These are phyloP conservation scores for Phytopythium boreale DNA, from an alignment of 352 stramenopile species.

Conservation along the genomic window DNA sequence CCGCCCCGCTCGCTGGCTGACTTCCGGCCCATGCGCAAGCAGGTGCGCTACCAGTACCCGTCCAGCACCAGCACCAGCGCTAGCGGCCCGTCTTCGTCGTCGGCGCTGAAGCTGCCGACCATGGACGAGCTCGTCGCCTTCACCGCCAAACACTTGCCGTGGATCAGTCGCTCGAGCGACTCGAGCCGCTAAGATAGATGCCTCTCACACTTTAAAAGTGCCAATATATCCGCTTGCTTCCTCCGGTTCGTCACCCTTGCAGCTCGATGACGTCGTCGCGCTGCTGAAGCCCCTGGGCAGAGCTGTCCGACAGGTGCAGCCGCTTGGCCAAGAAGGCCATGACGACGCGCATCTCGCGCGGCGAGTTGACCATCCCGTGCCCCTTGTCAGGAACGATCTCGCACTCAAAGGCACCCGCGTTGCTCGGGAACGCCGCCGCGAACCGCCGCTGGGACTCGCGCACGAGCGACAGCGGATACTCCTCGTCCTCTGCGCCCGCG, in stretches of 20 bases:
- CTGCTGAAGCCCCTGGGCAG: neutral
- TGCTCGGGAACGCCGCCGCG: slow-evolving; percentile 24
- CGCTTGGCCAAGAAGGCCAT: slow-evolving; percentile 58
- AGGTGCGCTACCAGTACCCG: slow-evolving; percentile 7
- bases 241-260: neutral
- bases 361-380: slow-evolving; percentile 53
- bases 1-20: slow-evolving; percentile 1
- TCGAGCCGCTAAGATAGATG: neutral
- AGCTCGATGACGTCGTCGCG: slow-evolving; percentile 5
- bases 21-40: slow-evolving; percentile 4
- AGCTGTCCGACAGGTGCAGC: neutral
- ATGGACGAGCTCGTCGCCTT: slow-evolving; percentile 5
- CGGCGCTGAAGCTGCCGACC: slow-evolving; percentile 4
- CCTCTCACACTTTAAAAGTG: neutral
- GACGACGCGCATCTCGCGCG: slow-evolving; percentile 48
- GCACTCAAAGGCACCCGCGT: slow-evolving; percentile 9
- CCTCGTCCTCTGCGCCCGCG: slow-evolving; percentile 25
- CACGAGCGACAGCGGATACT: slow-evolving; percentile 37
- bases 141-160: slow-evolving; percentile 5
- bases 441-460: slow-evolving; percentile 18
- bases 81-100: neutral
- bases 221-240: neutral
- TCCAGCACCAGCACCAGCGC: neutral
- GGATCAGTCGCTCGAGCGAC: neutral
- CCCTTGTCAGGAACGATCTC: slow-evolving; percentile 20